Evolutionary conservation across 2,329 filamentous ascomycete species (phyloP), one percentile per base, ranked within the genome.

Genomic region (Lecanosticta acicola): DNA sequence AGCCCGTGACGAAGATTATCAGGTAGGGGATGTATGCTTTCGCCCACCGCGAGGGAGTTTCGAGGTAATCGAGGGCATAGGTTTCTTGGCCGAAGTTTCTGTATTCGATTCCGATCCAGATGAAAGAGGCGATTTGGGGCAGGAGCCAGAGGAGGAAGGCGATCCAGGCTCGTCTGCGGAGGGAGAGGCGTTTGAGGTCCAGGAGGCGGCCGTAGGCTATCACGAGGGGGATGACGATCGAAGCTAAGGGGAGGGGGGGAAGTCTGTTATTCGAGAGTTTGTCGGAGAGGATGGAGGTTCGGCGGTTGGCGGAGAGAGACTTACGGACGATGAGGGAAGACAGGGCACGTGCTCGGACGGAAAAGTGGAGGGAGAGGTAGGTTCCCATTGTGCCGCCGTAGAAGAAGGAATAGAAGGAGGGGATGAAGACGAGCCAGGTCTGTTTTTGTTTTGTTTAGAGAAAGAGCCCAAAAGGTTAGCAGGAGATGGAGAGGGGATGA

Each of bases 401-500:
- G 55, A 68, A 68, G 57, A 68, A 68, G 1, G 65, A 66, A 53
- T 66, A 67, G 48, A 68, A 66, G 1, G 62, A 58, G 0, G 65
- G 65, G 7, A 67, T 46, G 38, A 64, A 61, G 33, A 67, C 56
- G 3, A 67, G 62, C 62, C 49, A 53, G n/a, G 59, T 65, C 62
- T 64, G 18, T n/a, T 21, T 10, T 7, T 18, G 10, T 43, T n/a
- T n/a, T n/a, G n/a, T n/a, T n/a, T n/a, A n/a, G n/a, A n/a, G 24
- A 29, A 29, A 11, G 11, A 21, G 14, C 2, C 5, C n/a, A n/a
- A n/a, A n/a, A n/a, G n/a, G n/a, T n/a, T n/a, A n/a, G n/a, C n/a
- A n/a, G n/a, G 7, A 26, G 10, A n/a, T n/a, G 2, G 17, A 37
- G 9, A 39, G 24, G 24, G 0, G 11, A 18, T 21, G 17, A 16